Percentiles rank a stretch among this genome's conserved stretches.
Evolutionary conservation across 1,284 basidiomycete genomes (phyloP).

Genomic region (Heterobasidion annosum): DNA sequence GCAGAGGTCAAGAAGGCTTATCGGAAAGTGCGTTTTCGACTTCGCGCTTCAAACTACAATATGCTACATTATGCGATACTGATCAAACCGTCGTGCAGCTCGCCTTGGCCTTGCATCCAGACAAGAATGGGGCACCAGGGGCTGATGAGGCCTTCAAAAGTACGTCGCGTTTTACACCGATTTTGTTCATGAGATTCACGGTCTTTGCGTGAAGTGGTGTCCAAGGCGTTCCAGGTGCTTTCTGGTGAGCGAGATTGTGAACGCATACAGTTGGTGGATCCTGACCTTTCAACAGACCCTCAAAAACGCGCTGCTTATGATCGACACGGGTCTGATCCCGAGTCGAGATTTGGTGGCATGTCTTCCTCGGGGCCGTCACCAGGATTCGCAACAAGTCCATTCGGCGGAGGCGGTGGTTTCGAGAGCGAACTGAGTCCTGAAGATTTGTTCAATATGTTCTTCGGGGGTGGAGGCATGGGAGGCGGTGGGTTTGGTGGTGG

Average conservation of each 20-base stretch:
- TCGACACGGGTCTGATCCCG: constrained; percentile 78
- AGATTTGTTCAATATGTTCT: constrained; percentile 99
- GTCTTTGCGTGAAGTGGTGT: constrained; percentile 66
- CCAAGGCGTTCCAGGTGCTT: constrained; percentile 93
- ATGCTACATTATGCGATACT: not conserved
- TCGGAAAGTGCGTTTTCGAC: constrained; percentile 67
- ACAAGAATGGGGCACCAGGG: constrained; percentile 96
- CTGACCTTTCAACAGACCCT: constrained; percentile 43
- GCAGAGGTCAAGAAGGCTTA: constrained; percentile 95
- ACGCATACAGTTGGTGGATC: not conserved
- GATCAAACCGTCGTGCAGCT: constrained; percentile 39
- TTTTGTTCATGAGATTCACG: constrained; percentile 2
- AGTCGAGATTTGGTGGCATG: constrained; percentile 68
- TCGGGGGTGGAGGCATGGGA: constrained; percentile 54
- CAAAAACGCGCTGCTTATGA: constrained; percentile 92
- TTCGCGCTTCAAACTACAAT: not conserved
- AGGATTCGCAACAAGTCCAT: constrained; percentile 42
- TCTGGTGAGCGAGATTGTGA: constrained; percentile 43
- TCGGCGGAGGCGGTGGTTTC: constrained; percentile 30
- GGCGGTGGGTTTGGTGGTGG: constrained; percentile 40
- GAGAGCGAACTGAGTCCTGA: constrained; percentile 90
- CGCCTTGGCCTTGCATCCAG: constrained; percentile 89
- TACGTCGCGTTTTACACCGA: constrained; percentile 29
- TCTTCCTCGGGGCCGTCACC: constrained; percentile 45
- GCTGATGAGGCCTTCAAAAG: constrained; percentile 99